Base-by-base conservation (phyloP, 202 grass and related monocot genomes). In the Eragrostis tef region DNA sequence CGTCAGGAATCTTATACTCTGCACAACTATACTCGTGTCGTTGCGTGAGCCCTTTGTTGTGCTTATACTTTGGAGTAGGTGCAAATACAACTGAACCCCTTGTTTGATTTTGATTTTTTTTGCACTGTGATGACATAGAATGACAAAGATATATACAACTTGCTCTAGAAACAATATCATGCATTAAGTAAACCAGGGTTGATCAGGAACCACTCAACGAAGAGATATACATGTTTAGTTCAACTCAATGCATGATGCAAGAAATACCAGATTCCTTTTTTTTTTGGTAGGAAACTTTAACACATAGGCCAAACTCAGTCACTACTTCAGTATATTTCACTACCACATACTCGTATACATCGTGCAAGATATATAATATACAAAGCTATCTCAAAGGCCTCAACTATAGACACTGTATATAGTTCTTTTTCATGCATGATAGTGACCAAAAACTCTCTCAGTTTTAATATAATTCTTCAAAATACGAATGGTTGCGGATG, bases 171-270 rank as follows among this genome's bases (percentile, higher is more conserved):
- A 53, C 11, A 51, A 14, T 73, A 73, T 10, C 6, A 5, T 12
- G 48, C 24, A 24, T 85, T 56, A 64, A 71, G 39, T 67, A 22
- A 49, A 60, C 20, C 20, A 22, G 11, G 53, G 4, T 27, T 19
- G 19, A 73, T 66, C 41, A 29, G 39, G 77, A 7, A 75, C 71
- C 53, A 43, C 42, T 71, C 34, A 75, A 1, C 16, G 36, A 71
- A 39, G 62, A 64, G 62, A 88, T 68, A 74, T 62, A 11, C 36
- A 78, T 54, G 19, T 76, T 70, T 80, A 75, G 31, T 10, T 56
- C 46, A 77, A 68, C 31, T 11, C 50, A 67, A 71, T 34, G 43
- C 43, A 62, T 79, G 75, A 68, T 79, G 61, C 62, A 84, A 85
- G 43, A 54, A 49, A 53, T 6, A 58, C 15, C 67, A 60, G 11